phyloP scores from a whole-genome alignment of 495 filamentous ascomycete species.

The Podospora fimiseda region DNA sequence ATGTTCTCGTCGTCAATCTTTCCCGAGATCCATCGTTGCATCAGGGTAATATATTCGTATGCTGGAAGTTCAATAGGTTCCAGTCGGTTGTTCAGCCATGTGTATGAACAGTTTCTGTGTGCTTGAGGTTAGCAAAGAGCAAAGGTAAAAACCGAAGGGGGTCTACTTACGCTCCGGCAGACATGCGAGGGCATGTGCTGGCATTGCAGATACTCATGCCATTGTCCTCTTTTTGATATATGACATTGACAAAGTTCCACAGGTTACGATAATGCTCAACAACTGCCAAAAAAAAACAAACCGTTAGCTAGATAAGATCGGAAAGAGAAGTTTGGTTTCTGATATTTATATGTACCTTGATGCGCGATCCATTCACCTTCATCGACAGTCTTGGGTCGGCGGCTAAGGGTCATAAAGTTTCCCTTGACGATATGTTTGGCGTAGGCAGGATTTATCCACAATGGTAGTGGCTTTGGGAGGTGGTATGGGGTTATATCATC shows the following conservation, averaged over 20 bases:
- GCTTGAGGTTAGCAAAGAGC: conserved; percentile 5
- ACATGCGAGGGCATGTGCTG: conserved; percentile 81
- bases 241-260: conserved; percentile 73
- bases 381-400: conserved; percentile 81
- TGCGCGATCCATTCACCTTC: conserved; percentile 91
- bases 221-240: conserved; percentile 70
- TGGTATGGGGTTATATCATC: conserved; percentile 46
- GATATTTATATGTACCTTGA: conserved; percentile 57
- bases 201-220: conserved; percentile 74
- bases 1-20: conserved; percentile 82
- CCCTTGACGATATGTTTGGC: conserved; percentile 85
- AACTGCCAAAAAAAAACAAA: conserved; percentile 44
- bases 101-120: conserved; percentile 73
- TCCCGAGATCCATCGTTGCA: conserved; percentile 88
- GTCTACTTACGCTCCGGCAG: conserved; percentile 69
- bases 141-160: conserved; percentile 3
- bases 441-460: conserved; percentile 59
- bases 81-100: conserved; percentile 69
- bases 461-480: conserved; percentile 37
- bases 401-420: conserved; percentile 91
- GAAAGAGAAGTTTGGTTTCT: not conserved
- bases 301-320: not conserved
- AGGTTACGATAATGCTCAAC: conserved; percentile 87
- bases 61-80: conserved; percentile 66
- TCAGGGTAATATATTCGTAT: conserved; percentile 80